Evolutionary conservation across 75 land plant genomes (phyloP), one percentile per base, ranked within the genome.

Genomic region (Cunninghamia lanceolata): DNA sequence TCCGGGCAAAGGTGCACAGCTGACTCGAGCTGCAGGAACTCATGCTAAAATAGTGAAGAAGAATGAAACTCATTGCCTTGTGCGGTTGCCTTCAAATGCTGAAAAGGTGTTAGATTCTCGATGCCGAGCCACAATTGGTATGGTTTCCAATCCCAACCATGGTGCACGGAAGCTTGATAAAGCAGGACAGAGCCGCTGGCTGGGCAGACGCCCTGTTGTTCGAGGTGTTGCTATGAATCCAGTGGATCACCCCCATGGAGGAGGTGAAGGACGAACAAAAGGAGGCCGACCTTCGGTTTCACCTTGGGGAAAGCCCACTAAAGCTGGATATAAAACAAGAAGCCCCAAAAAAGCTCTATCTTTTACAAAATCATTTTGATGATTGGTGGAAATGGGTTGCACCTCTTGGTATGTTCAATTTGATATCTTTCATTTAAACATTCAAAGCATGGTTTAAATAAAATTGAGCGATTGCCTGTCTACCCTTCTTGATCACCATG

Each of bases 201-300:
- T 87, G 82, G 91, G 89, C 63, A 85, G 59, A 76, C 87, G 85
- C 45, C 89, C 89, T 54, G 59, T 87, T 83, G 89, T 88, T 66
- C 84, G 87, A 34, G 91, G 87, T 73, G 87, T 90, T 88, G 91
- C 91, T 52, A 90, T 87, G 91, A 87, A 90, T 85, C 91, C 87
- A 56, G 87, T 90, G 53, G 86, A 90, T 87, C 89, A 90, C 50
- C 89, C 89, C 28, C 89, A 90, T 90, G 89, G 91, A 42, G 83
- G 87, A 86, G 87, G 82, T 50, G 87, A 86, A 63, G 87, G 87
- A 53, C 82, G 63, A 68, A 86, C 63, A 38, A 86, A 86, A 77
- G 87, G 87, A 52, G 87, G 87, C 34, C 73, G 82, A 77, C 56
- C 82, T 86, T 86, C 54, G 17, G 82, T 86, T 47, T 86, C 87